Evolutionary conservation across 1,284 basidiomycete species (phyloP), one percentile per base, ranked within the genome.

Genomic region (Naganishia cerealis): DNA sequence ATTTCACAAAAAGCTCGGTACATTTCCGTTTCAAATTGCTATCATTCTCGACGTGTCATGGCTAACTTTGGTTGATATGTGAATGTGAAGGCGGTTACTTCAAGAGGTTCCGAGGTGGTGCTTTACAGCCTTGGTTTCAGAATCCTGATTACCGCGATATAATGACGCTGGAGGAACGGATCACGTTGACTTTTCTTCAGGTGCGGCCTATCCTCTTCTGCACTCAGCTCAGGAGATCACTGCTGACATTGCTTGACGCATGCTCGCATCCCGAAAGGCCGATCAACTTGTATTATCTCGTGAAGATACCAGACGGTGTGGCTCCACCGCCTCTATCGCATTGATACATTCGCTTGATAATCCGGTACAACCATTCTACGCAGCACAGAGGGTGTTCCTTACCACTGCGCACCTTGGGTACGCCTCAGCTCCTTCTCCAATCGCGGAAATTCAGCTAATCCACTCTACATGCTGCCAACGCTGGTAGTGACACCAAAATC

Each of bases 371-470:
- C 89, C 92, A 0, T 94, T 93, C 81, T 94, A 91, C 77, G 83
- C 87, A 12, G 85, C 92, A 0, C 75, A 88, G 68, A 84, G 81
- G 71, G 75, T 94, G 26, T 86, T 87, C 8, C 80, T 94, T 62
- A 94, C 92, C 0, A 87, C 96, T n/a, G 92, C 91, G 7, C 95
- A 99, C 78, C 89, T 89, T 73, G 94, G 94, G 92, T 92, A 72
- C 73, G 86, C 79, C 52, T 6, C 29, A 6, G 29, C 29, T 66
- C 8, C n/a, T 55, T 62, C 12, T 38, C 21, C 24, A 12, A 6
- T 3, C 18, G 15, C 53, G 15, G 15, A 42, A 16, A 42, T 52
- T 39, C 33, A 55, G 38, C 18, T 59, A 16, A 29, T 46, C 57
- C 29, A 33, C 29, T 33, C 29, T 33, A 33, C 29, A 16, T 26